phyloP scores from a whole-genome alignment of 2,329 filamentous ascomycete species.

The Talaromyces piceae region DNA sequence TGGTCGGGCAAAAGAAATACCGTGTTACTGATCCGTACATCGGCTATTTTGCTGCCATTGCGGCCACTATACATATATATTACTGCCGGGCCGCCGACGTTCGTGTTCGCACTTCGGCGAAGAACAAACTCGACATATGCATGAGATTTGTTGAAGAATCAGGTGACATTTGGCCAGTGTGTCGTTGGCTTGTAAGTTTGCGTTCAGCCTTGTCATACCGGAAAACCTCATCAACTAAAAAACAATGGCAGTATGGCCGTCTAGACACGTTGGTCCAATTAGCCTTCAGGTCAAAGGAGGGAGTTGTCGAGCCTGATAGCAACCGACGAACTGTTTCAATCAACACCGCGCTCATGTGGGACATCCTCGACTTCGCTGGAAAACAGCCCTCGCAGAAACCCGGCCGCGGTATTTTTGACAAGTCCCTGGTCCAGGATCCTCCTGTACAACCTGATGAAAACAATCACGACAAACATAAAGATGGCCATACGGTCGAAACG shows the following conservation, averaged over 20 bases:
- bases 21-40: slow-evolving; percentile 42
- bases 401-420: slow-evolving; percentile 18
- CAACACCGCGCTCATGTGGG: slow-evolving; percentile 25
- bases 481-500: slow-evolving; percentile 18
- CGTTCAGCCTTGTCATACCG: background rate
- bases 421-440: slow-evolving; percentile 15
- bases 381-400: slow-evolving; percentile 5
- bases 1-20: slow-evolving; percentile 41
- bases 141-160: slow-evolving; percentile 18
- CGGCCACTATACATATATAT: slow-evolving; percentile 38
- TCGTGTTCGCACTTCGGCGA: slow-evolving; percentile 18
- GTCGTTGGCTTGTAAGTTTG: slow-evolving; percentile 18
- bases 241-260: slow-evolving; percentile 18
- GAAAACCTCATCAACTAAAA: background rate
- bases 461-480: slow-evolving; percentile 12
- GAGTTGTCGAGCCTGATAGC: slow-evolving; percentile 8
- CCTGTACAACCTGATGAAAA: background rate
- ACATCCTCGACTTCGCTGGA: slow-evolving; percentile 21
- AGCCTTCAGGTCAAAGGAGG: slow-evolving; percentile 17
- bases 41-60: slow-evolving; percentile 40
- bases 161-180: slow-evolving; percentile 20
- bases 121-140: slow-evolving; percentile 20
- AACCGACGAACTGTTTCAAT: slow-evolving; percentile 22
- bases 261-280: slow-evolving; percentile 20
- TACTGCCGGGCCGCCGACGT: slow-evolving; percentile 15